phyloP scores from a whole-genome alignment of 495 filamentous ascomycete genomes.

The Filosporella fistucella region DNA sequence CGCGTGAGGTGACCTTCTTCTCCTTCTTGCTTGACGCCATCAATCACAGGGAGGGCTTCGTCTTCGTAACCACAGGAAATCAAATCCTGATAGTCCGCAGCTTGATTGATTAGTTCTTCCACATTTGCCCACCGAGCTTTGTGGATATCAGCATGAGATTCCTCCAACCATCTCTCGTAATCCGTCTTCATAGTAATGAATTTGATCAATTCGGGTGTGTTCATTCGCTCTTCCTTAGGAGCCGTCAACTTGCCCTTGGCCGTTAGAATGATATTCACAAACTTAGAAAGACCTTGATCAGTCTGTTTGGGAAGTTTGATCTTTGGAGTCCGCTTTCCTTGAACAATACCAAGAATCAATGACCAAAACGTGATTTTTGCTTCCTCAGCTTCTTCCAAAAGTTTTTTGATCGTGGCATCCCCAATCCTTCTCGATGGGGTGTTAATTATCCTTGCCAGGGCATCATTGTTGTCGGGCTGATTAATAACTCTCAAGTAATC shows the following conservation, averaged over 20 bases:
- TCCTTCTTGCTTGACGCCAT: slow-evolving; percentile 67
- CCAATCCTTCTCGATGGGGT: slow-evolving; percentile 78
- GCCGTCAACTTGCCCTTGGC: slow-evolving; percentile 55
- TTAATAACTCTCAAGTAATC: slow-evolving; percentile 86
- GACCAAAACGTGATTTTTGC: slow-evolving; percentile 69
- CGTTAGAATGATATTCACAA: slow-evolving; percentile 59
- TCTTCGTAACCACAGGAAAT: slow-evolving; percentile 38
- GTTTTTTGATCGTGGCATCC: slow-evolving; percentile 66
- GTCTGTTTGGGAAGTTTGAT: slow-evolving; percentile 65
- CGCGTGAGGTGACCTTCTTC: slow-evolving; percentile 66
- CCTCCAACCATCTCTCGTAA: slow-evolving; percentile 68
- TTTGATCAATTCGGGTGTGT: slow-evolving; percentile 67
- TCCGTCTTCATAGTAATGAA: slow-evolving; percentile 68
- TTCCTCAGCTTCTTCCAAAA: slow-evolving; percentile 72
- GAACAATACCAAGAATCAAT: slow-evolving; percentile 62
- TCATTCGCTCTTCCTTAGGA: slow-evolving; percentile 32
- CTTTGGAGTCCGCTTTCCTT: slow-evolving; percentile 60
- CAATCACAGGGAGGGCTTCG: slow-evolving; percentile 70
- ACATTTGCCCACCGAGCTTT: slow-evolving; percentile 89
- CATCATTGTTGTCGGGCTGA: slow-evolving; percentile 86
- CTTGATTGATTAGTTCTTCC: slow-evolving; percentile 77
- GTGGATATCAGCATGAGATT: slow-evolving; percentile 67
- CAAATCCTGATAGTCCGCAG: slow-evolving; percentile 59
- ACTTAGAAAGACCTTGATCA: slow-evolving; percentile 58
- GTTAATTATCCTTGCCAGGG: slow-evolving; percentile 81